Evolutionary conservation across 2,329 filamentous ascomycete genomes (phyloP).

Genomic region (Ascochyta pisi): DNA sequence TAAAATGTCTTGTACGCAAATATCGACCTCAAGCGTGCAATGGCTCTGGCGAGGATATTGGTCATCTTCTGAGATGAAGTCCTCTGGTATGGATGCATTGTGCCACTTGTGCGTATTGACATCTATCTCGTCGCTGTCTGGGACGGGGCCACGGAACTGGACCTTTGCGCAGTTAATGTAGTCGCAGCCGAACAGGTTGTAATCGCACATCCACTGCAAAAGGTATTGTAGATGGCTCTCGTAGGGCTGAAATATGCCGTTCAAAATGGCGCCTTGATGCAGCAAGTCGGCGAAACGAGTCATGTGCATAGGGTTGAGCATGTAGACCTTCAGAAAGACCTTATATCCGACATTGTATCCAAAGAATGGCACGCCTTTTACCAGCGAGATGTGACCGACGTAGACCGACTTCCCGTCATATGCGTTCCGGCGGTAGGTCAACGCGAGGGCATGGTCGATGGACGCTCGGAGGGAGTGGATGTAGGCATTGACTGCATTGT

Average conservation of each 20-base stretch:
- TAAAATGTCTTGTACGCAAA: slow-evolving; percentile 85
- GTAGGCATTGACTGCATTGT: slow-evolving; percentile 70
- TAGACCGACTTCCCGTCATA: slow-evolving; percentile 73
- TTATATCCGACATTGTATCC: slow-evolving; percentile 93
- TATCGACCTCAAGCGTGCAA: slow-evolving; percentile 87
- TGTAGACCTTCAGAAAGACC: slow-evolving; percentile 92
- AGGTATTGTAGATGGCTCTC: slow-evolving; percentile 93
- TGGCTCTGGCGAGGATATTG: slow-evolving; percentile 80
- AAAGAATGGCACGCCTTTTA: slow-evolving; percentile 95
- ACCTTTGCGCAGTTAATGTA: slow-evolving; percentile 78
- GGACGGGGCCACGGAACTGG: slow-evolving; percentile 77
- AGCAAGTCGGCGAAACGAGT: slow-evolving; percentile 87
- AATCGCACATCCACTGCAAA: slow-evolving; percentile 97
- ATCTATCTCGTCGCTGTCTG: slow-evolving; percentile 69
- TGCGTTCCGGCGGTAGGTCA: slow-evolving; percentile 81
- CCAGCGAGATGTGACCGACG: slow-evolving; percentile 87
- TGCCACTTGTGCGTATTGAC: slow-evolving; percentile 77
- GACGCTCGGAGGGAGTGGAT: slow-evolving; percentile 81
- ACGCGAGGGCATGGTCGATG: slow-evolving; percentile 87
- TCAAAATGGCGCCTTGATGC: slow-evolving; percentile 86
- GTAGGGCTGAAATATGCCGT: slow-evolving; percentile 84
- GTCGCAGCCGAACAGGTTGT: slow-evolving; percentile 93
- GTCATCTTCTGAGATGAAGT: slow-evolving; percentile 67
- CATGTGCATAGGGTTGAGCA: slow-evolving; percentile 86
- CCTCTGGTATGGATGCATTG: slow-evolving; percentile 69